Conservation (phyloP, 2,329 filamentous ascomycete genomes). For the Hypoxylon sp. region DNA sequence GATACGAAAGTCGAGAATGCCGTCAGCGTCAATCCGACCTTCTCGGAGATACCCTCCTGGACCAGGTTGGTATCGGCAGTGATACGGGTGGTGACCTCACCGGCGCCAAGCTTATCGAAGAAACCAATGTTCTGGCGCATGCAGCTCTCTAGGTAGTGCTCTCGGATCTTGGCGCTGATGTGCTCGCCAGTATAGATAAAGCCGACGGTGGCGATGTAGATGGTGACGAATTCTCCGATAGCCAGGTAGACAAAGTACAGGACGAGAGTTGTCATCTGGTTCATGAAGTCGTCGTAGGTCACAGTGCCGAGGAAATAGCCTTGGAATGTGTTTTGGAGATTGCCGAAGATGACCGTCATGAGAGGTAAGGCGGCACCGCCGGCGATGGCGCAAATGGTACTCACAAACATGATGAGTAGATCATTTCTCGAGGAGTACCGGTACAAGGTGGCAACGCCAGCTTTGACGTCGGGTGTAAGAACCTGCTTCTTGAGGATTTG, state of each 20-base stretch:
- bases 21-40: slow-evolving; percentile 81
- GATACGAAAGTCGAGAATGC: slow-evolving; percentile 86
- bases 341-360: slow-evolving; percentile 86
- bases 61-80: slow-evolving; percentile 94
- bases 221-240: slow-evolving; percentile 80
- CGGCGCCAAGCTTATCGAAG: slow-evolving; percentile 92
- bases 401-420: slow-evolving; percentile 70
- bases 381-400: slow-evolving; percentile 73
- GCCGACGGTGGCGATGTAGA: slow-evolving; percentile 84
- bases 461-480: slow-evolving; percentile 70
- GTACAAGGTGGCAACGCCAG: slow-evolving; percentile 74
- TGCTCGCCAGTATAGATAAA: slow-evolving; percentile 91
- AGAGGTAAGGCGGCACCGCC: slow-evolving; percentile 81
- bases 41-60: slow-evolving; percentile 93
- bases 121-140: slow-evolving; percentile 91
- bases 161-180: slow-evolving; percentile 80
- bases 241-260: slow-evolving; percentile 89
- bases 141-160: slow-evolving; percentile 85
- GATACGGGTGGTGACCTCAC: slow-evolving; percentile 93
- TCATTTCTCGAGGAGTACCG: slow-evolving; percentile 77
- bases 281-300: slow-evolving; percentile 66
- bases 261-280: slow-evolving; percentile 71
- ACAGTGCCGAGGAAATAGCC: slow-evolving; percentile 66
- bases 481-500: slow-evolving; percentile 76
- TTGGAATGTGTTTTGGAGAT: slow-evolving; percentile 78